Evolutionary conservation across 2,329 filamentous ascomycete genomes (phyloP).

Genomic region (Xylariales sp.): DNA sequence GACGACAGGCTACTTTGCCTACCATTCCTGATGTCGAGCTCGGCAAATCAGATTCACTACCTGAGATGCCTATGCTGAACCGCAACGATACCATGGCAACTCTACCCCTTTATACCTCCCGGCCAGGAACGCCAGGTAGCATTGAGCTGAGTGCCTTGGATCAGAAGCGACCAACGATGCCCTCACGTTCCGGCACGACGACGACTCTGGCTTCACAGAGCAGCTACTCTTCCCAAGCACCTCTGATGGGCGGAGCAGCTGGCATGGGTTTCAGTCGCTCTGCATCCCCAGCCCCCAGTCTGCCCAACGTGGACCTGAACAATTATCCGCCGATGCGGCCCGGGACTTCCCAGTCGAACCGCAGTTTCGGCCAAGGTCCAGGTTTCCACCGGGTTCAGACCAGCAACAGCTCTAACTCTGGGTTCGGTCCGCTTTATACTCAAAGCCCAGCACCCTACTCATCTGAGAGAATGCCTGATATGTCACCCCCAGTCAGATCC

Average conservation of each 20-base stretch:
- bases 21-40: conserved; percentile 42
- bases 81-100: conserved; percentile 58
- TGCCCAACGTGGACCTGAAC: conserved; percentile 28
- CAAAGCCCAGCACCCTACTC: conserved; percentile 21
- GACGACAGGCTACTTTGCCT: conserved; percentile 65
- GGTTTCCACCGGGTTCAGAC: conserved; percentile 19
- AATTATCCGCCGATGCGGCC: conserved; percentile 29
- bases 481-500: conserved; percentile 29
- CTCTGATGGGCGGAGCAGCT: conserved; percentile 55
- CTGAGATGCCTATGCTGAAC: conserved; percentile 53
- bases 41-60: conserved; percentile 45
- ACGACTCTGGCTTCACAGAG: conserved; percentile 52
- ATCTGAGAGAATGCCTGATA: conserved; percentile 22
- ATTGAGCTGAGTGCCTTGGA: conserved; percentile 50
- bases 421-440: conserved; percentile 16
- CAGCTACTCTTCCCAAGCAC: conserved; percentile 61
- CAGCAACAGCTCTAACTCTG: conserved; percentile 13
- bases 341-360: conserved; percentile 32
- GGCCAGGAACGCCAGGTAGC: conserved; percentile 48
- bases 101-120: conserved; percentile 58
- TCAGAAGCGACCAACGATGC: conserved; percentile 45
- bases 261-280: conserved; percentile 52
- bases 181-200: conserved; percentile 34
- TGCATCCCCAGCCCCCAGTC: conserved; percentile 31
- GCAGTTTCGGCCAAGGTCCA: conserved; percentile 25